Base-by-base conservation (phyloP, 768 basidiomycete genomes). In the Lactarius hatsudake region DNA sequence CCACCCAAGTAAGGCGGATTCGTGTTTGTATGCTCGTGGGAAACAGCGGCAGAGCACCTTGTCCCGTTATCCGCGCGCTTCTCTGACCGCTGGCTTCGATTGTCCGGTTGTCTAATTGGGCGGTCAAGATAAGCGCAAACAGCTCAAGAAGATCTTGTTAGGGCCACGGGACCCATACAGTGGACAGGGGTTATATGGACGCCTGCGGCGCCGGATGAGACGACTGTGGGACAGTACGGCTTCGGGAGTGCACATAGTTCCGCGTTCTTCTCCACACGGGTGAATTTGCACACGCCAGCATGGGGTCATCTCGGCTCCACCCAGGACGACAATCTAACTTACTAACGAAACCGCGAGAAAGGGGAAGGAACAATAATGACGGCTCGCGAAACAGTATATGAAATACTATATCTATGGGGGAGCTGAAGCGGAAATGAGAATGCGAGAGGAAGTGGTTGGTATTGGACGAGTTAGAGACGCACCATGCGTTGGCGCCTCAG, bases 341-440 rank as follows among this genome's bases (percentile, higher is more conserved):
- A 26, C 51, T 53, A 53, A 53, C 51, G 26, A 23, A 53, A 53
- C 26, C 6, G 26, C 51, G 6, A 26, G 48, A 51, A 23, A 51
- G 48, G 48, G n/a, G 48, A 9, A 13, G 23, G n/a, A 4, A 51
- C 10, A 23, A 13, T 51, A 53, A 53, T 53, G 13, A 7, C 51
- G 5, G 26, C 13, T 28, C 26, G 30, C 5, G 12, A 62, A 54
- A 17, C 23, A 15, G 66, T 7, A 59, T 17, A 51, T 63, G 66
- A 54, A 59, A 43, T 32, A 38, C 62, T 43, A 54, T 59, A 63
- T 53, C 28, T 66, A 48, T n/a, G 53, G 54, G 57, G 66, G 58
- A 63, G 56, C 66, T 67, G 12, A 10, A 34, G 61, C 62, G 62
- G 62, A 63, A 18, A 63, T 67, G 66, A 67, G 66, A 26, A 36